Base-by-base conservation (phyloP, 805 yeast species). In the Ogataea saltuana region DNA sequence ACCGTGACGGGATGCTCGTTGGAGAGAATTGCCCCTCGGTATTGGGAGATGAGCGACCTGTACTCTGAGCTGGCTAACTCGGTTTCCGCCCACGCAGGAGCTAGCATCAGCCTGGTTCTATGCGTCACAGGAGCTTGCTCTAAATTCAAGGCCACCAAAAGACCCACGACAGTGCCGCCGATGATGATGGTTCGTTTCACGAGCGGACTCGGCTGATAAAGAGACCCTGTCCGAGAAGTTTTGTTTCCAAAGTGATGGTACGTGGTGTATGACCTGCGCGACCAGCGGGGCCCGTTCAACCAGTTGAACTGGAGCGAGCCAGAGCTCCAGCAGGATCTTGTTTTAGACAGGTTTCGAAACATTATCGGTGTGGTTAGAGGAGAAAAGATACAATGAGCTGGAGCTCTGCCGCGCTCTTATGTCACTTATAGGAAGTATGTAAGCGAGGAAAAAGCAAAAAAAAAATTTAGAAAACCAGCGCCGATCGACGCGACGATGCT, bases 111-210 rank as follows among this genome's bases (percentile, higher is more conserved):
- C 49, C 97, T 70, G 22, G 57, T 67, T 38, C 98, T 69, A 23
- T 81, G 78, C 1, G 95, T 81, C 19, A 83, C 83, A 1, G 97
- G 97, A 0, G 96, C 96, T 50, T 77, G 76, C 50, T 89, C 85
- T 22, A 87, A 68, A 51, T 83, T 73, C 22, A 83, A 71, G 21
- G 71, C 67, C 60, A 71, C 76, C 37, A 69, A 60, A 1, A 72
- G 33, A 0, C 64, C 61, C 8, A 69, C 52, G 0, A 63, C 62
- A 15, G 67, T 74, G 5, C 64, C 54, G 2, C 63, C 58, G 2
- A 63, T 55, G 4, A 63, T 70, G 1, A 65, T 48, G 33, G 63
- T 56, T 30, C 64, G 45, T 18, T 34, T 45, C 8, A 43, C 19
- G n/a, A 15, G 28, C 6, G 53, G 49, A 6, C 49, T 48, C 19